These are phyloP conservation scores for Eucommia ulmoides DNA, from an alignment of 257 asterid genomes.

Conservation along the genomic window DNA sequence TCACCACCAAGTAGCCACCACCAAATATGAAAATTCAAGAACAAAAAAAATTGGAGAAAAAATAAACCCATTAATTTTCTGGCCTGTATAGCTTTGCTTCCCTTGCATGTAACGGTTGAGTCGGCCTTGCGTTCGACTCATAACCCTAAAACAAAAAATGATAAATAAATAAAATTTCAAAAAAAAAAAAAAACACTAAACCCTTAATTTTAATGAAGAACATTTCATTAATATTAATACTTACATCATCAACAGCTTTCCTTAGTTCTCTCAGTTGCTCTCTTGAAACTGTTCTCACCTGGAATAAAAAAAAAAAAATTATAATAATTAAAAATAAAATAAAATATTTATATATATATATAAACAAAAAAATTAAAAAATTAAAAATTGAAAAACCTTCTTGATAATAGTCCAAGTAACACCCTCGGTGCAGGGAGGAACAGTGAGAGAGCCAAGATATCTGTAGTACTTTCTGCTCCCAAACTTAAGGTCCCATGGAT, in stretches of 20 bases:
- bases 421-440: constrained; percentile 86
- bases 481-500: constrained; percentile 37
- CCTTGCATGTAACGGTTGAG: too few species aligned
- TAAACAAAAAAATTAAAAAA: background rate
- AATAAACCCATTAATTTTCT: too few species aligned
- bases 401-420: constrained; percentile 51
- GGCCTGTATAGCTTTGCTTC: too few species aligned
- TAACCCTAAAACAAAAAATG: too few species aligned
- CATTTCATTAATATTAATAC: too few species aligned
- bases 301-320: constrained; percentile 3
- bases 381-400: constrained; percentile 21
- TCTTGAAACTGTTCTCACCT: constrained; percentile 52
- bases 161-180: too few species aligned
- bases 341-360: background rate
- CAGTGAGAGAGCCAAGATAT: constrained; percentile 68
- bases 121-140: too few species aligned
- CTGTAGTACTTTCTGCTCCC: constrained; percentile 49
- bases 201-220: too few species aligned
- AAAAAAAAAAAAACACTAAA: too few species aligned
- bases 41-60: too few species aligned
- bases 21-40: too few species aligned
- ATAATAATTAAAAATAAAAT: background rate
- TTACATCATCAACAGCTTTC: constrained; percentile 58
- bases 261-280: constrained; percentile 43
- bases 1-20: too few species aligned